These are phyloP conservation scores for Dendrobium nobile DNA, from an alignment of 106 monocot species.

Conservation along the genomic window DNA sequence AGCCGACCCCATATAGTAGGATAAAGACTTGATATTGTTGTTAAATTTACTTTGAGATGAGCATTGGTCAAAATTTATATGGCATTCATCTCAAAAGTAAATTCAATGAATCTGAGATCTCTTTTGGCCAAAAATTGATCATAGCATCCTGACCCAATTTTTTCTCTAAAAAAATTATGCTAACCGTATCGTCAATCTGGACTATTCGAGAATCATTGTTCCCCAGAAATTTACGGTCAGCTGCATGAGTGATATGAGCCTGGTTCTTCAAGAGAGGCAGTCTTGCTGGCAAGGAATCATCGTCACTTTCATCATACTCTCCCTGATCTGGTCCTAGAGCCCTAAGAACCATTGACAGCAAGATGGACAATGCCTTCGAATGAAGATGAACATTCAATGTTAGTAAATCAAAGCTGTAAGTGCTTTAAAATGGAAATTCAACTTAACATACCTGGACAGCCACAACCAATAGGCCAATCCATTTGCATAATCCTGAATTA, in stretches of 20 bases:
- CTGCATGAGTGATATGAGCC: conserved; percentile 11
- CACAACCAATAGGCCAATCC: conserved; percentile 55
- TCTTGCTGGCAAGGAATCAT: conserved; percentile 43
- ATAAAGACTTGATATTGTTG: no score
- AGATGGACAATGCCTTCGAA: conserved; percentile 51
- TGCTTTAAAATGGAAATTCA: background rate
- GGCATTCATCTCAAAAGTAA: no score
- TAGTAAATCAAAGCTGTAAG: background rate
- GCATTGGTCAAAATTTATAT: no score
- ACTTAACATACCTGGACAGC: conserved; percentile 53
- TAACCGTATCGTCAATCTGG: conserved; percentile 19
- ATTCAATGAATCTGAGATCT: no score
- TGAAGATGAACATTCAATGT: background rate
- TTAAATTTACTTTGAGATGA: no score
- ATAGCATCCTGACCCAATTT: background rate
- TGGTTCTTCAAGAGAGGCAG: conserved; percentile 66
- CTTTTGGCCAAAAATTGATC: no score
- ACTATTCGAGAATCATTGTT: conserved; percentile 8
- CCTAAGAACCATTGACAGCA: conserved; percentile 57
- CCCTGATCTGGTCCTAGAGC: conserved; percentile 53
- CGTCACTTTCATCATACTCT: conserved; percentile 66
- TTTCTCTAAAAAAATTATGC: background rate
- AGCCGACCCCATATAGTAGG: no score
- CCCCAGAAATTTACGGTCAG: background rate
- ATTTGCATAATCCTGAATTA: conserved; percentile 79